Evolutionary conservation across 371 early-diverging fungal species (phyloP).

Genomic region (Syncephalastrum monosporum): DNA sequence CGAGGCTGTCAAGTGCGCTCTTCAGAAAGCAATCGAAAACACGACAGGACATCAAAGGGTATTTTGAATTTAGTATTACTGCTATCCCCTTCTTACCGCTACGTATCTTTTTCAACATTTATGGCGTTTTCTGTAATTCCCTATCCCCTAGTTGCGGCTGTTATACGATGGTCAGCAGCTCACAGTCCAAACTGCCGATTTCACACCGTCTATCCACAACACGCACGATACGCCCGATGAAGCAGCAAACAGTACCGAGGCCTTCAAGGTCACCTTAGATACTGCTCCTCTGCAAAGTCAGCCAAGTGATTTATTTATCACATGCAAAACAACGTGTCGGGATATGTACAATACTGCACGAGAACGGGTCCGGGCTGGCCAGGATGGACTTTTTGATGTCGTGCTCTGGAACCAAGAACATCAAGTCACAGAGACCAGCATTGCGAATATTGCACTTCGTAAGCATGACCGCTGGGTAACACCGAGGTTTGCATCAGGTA

Average conservation of each 20-base stretch:
- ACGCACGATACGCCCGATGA: constrained; percentile 13
- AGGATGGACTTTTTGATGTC: constrained; percentile 51
- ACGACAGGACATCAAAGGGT: constrained; percentile 35
- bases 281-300: constrained; percentile 23
- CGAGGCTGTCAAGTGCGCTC: constrained; percentile 25
- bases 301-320: constrained; percentile 40
- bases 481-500: constrained; percentile 46
- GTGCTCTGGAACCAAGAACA: constrained; percentile 48
- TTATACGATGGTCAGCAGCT: constrained; percentile 25
- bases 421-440: constrained; percentile 59
- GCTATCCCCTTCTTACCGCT: not conserved
- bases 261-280: constrained; percentile 37
- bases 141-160: constrained; percentile 43
- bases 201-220: constrained; percentile 3
- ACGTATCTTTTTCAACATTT: not conserved
- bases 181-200: constrained; percentile 6
- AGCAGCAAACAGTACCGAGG: constrained; percentile 9
- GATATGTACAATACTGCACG: constrained; percentile 52
- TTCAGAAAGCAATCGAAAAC: constrained; percentile 30
- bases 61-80: constrained; percentile 2
- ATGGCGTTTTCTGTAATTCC: not conserved
- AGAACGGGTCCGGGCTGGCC: constrained; percentile 30
- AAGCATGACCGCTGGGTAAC: constrained; percentile 46
- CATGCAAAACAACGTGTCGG: constrained; percentile 60
- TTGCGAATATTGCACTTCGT: constrained; percentile 50